These are phyloP conservation scores for Collybiopsis confluens DNA, from an alignment of 768 basidiomycete genomes.

Conservation along the genomic window DNA sequence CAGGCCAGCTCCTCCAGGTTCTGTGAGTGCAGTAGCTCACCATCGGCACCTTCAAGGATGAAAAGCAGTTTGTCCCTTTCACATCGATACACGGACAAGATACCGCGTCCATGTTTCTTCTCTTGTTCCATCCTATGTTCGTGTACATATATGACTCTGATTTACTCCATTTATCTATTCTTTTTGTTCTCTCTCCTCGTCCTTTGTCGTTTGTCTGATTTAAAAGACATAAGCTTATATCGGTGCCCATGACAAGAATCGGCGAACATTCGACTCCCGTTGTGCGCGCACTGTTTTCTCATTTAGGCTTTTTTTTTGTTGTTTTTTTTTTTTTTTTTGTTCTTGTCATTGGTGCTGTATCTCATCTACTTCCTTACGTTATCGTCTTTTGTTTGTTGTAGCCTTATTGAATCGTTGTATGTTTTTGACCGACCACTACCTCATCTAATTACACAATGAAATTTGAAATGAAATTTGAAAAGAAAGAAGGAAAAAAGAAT, in stretches of 20 bases:
- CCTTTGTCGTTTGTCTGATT: too few species aligned
- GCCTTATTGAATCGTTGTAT: conserved; percentile 1
- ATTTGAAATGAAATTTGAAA: too few species aligned
- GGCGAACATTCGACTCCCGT: too few species aligned
- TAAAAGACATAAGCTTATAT: too few species aligned
- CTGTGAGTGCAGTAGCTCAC: conserved; percentile 1
- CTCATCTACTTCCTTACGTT: neutral
- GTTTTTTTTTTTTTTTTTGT: neutral
- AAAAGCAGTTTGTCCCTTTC: neutral
- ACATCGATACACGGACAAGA: too few species aligned
- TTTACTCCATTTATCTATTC: neutral
- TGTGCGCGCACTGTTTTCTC: neutral
- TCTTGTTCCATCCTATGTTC: neutral
- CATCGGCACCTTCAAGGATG: conserved; percentile 7
- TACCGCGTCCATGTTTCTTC: neutral
- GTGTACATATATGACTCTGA: neutral
- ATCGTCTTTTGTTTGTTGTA: neutral
- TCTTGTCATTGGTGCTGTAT: neutral
- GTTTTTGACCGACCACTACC: neutral
- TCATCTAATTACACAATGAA: too few species aligned
- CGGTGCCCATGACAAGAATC: too few species aligned
- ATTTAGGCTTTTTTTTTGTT: neutral
- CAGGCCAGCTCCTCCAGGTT: conserved; percentile 30
- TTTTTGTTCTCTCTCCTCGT: neutral
- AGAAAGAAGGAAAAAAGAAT: neutral